Conservation (phyloP, 2,329 filamentous ascomycete species). For the Stagonosporopsis cucurbitacearum region DNA sequence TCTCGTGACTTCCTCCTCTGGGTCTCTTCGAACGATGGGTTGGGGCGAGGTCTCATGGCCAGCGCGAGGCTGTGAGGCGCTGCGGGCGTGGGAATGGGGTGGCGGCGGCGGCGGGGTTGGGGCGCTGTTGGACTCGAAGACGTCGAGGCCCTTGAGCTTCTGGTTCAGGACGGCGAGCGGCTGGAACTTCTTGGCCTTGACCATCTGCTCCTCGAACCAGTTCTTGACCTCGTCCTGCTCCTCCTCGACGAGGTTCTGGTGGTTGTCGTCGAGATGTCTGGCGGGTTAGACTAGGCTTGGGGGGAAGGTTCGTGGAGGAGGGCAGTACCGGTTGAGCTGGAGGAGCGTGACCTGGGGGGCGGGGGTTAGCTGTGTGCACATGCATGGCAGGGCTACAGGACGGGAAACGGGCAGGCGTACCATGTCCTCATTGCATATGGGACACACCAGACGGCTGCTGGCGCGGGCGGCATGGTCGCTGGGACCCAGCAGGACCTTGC, state of each 20-base stretch:
- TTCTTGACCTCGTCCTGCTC: constrained; percentile 95
- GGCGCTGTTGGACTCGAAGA: constrained; percentile 90
- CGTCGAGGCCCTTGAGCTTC: constrained; percentile 88
- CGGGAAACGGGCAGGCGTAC: constrained; percentile 59
- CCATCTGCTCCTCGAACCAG: constrained; percentile 94
- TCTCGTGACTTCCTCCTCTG: constrained; percentile 87
- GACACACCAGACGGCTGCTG: constrained; percentile 79
- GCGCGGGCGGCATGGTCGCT: constrained; percentile 59
- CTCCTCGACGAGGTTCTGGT: constrained; percentile 86
- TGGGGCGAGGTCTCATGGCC: constrained; percentile 39
- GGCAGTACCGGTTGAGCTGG: constrained; percentile 72
- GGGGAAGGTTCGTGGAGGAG: background rate
- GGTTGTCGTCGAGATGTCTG: constrained; percentile 83
- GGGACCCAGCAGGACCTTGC: constrained; percentile 76
- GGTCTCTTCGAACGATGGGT: constrained; percentile 61
- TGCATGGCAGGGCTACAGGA: background rate
- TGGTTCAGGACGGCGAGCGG: constrained; percentile 90
- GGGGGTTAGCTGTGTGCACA: constrained; percentile 34
- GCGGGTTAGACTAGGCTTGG: constrained; percentile 20
- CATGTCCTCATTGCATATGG: constrained; percentile 99
- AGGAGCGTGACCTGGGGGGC: constrained; percentile 77
- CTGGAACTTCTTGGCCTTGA: constrained; percentile 92
- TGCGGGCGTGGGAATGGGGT: constrained; percentile 46
- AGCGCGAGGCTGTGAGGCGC: constrained; percentile 35
- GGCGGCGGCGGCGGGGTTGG: constrained; percentile 51